Percentiles rank a stretch among this genome's conserved stretches.
phyloP scores from a whole-genome alignment of 106 monocot species.

The Dendrobium nobile region DNA sequence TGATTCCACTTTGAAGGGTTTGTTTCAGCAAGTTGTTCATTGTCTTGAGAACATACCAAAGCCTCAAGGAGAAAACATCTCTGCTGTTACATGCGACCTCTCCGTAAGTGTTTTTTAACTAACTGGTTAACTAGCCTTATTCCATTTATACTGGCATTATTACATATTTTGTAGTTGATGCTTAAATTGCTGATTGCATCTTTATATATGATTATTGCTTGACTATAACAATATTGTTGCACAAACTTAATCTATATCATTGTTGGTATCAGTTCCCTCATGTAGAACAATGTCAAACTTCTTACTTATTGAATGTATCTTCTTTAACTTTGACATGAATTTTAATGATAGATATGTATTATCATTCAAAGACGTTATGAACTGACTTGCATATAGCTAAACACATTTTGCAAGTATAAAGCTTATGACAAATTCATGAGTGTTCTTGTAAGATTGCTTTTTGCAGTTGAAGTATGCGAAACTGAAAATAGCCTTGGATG shows the following conservation, averaged over 20 bases:
- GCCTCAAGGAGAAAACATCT: conserved; percentile 79
- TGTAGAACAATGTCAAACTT: not conserved
- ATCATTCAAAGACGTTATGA: not conserved
- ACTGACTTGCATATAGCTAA: not conserved
- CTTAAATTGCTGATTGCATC: not conserved
- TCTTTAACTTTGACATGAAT: not conserved
- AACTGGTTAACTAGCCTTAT: not conserved
- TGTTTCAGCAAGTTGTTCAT: conserved; percentile 91
- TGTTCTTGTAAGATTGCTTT: too few species aligned
- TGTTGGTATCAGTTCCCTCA: not conserved
- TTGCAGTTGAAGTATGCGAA: too few species aligned
- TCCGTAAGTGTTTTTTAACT: conserved; percentile 44
- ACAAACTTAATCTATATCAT: not conserved
- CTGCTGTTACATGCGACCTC: conserved; percentile 65
- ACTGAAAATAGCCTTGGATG: too few species aligned
- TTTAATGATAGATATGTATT: not conserved
- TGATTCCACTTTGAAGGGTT: conserved; percentile 65
- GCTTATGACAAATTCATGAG: too few species aligned
- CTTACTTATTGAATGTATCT: not conserved
- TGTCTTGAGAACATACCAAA: conserved; percentile 91
- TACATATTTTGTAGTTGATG: not conserved
- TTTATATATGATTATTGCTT: not conserved
- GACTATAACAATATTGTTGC: not conserved
- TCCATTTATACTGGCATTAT: not conserved
- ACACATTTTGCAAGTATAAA: too few species aligned